Base-by-base conservation (phyloP, 768 basidiomycete genomes). In the Stropharia rugosoannulata region DNA sequence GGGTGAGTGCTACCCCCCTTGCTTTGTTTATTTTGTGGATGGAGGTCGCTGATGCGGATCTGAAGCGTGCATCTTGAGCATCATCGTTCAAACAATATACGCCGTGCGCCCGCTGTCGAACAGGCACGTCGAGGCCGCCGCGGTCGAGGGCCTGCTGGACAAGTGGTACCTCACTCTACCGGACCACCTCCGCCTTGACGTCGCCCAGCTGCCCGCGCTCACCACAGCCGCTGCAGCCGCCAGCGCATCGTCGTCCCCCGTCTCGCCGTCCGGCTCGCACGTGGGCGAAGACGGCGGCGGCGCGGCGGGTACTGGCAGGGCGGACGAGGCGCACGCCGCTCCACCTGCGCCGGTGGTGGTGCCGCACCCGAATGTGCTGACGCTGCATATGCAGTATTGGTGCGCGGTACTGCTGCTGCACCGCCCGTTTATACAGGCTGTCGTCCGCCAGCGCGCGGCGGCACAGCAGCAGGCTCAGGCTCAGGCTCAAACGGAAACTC, bases 301-400 rank as follows among this genome's bases (percentile, higher is more conserved):
- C 4, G 7, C 3, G 27, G 27, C 29, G 29, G 22, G 22, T 22
- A 22, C 22, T 22, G 22, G 22, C 22, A 32, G 5, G 5, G 29
- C 29, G 29, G 29, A 32, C 29, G 29, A 32, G 29, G 29, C 2
- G 7, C 29, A 32, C 29, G 9, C 5, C 29, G 27, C n/a, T n/a
- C n/a, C n/a, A n/a, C n/a, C n/a, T n/a, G n/a, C n/a, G n/a, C 7
- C 71, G 66, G 69, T 70, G 16, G 66, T 69, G 13, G 57, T 15
- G 16, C 81, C 81, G 5, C 78, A 79, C 1, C 88, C 89, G 4
- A 85, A 89, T 60, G 71, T 89, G 22, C 70, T 92, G 54, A 87
- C 86, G 39, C 72, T 93, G 48, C 90, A 92, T 64, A 87, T 92
- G 89, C 87, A 90, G 63, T 92, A 91, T 64, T 93, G 90, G 90